Evolutionary conservation across 345 rosid genomes (phyloP).

Genomic region (Raphanus sativus): DNA sequence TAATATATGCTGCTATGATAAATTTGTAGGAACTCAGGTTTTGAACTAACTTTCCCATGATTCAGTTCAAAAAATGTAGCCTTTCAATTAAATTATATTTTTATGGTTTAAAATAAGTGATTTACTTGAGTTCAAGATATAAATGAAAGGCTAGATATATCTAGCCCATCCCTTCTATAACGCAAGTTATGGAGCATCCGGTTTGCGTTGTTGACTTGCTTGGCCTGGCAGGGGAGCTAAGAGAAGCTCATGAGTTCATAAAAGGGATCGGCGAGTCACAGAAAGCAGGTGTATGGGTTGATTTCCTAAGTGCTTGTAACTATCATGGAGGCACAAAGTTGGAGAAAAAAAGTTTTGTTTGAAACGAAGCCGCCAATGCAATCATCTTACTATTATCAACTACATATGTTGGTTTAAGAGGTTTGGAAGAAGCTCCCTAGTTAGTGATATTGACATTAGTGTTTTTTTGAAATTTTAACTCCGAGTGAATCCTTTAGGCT

Average conservation of each 20-base stretch:
- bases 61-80: too few relatives aligned
- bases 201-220: slow-evolving; percentile 31
- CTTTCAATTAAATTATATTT: too few relatives aligned
- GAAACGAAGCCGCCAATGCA: slow-evolving; percentile 56
- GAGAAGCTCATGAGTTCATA: slow-evolving; percentile 52
- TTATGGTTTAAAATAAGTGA: too few relatives aligned
- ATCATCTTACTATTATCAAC: slow-evolving; percentile 45
- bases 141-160: too few relatives aligned
- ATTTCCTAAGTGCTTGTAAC: slow-evolving; percentile 54
- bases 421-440: slow-evolving; percentile 53
- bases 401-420: slow-evolving; percentile 45
- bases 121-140: too few relatives aligned
- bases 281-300: slow-evolving; percentile 54
- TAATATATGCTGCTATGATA: too few relatives aligned
- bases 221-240: slow-evolving; percentile 53
- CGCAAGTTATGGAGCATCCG: too few relatives aligned
- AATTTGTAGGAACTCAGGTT: too few relatives aligned
- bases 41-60: too few relatives aligned
- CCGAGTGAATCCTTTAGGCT: neutral
- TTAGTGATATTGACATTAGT: slow-evolving; percentile 40
- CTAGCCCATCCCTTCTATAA: too few relatives aligned
- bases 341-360: slow-evolving; percentile 41
- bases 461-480: neutral
- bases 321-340: slow-evolving; percentile 44
- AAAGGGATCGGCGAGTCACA: slow-evolving; percentile 35